Conservation (phyloP, 2,329 filamentous ascomycete genomes). For the Epicoccum nigrum region DNA sequence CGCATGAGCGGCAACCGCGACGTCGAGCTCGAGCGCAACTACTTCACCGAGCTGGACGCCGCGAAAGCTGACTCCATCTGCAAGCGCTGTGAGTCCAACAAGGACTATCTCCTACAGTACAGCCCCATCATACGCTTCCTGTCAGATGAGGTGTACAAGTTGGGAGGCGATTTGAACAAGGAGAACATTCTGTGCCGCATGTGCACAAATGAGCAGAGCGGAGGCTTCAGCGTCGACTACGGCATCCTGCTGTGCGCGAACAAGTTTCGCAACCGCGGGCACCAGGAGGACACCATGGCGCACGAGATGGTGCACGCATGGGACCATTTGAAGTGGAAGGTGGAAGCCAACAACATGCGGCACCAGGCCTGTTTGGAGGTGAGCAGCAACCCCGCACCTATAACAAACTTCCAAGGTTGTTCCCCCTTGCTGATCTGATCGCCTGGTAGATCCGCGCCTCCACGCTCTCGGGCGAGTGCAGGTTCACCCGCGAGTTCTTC, state of each 20-base stretch:
- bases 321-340: conserved; percentile 89
- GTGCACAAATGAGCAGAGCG: conserved; percentile 74
- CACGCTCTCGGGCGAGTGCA: conserved; percentile 90
- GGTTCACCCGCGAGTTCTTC: conserved; percentile 86
- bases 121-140: conserved; percentile 88
- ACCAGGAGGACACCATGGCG: conserved; percentile 90
- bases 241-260: conserved; percentile 95
- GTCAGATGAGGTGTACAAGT: conserved; percentile 75
- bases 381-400: conserved; percentile 28
- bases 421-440: too few species aligned
- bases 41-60: conserved; percentile 76
- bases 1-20: conserved; percentile 49
- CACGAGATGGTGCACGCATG: conserved; percentile 99
- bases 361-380: conserved; percentile 96
- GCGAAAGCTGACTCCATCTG: conserved; percentile 80
- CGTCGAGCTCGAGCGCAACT: conserved; percentile 57
- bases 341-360: conserved; percentile 80
- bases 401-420: too few species aligned
- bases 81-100: conserved; percentile 77
- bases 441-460: conserved; percentile 92
- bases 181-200: conserved; percentile 82
- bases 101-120: conserved; percentile 83
- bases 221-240: conserved; percentile 84
- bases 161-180: conserved; percentile 76
- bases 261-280: conserved; percentile 77